These are phyloP conservation scores for Pythium insidiosum DNA, from an alignment of 352 stramenopile genomes.

Conservation along the genomic window DNA sequence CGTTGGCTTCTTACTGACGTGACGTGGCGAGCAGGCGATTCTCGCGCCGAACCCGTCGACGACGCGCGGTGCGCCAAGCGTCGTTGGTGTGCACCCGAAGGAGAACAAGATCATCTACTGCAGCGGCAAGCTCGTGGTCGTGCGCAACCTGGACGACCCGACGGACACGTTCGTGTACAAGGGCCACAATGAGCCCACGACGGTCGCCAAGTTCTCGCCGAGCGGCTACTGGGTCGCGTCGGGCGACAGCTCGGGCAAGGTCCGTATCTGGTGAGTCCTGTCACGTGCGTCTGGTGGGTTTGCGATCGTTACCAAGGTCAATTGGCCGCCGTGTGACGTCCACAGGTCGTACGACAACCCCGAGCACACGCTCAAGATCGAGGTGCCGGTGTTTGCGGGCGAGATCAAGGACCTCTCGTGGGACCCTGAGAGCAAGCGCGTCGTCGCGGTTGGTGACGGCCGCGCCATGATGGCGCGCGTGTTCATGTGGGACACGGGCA, in stretches of 20 bases:
- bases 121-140: constrained; percentile 87
- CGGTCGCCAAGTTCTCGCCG: constrained; percentile 91
- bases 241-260: constrained; percentile 84
- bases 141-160: constrained; percentile 82
- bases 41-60: constrained; percentile 64
- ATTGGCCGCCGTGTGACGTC: background rate
- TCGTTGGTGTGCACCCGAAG: constrained; percentile 75
- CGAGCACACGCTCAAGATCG: constrained; percentile 94
- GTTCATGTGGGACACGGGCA: constrained; percentile 97
- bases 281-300: no score
- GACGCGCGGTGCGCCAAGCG: constrained; percentile 54
- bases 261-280: constrained; percentile 87
- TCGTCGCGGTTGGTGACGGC: constrained; percentile 86
- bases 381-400: constrained; percentile 84
- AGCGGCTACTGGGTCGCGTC: constrained; percentile 93
- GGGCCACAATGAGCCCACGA: constrained; percentile 90
- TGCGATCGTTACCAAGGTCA: no score
- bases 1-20: background rate
- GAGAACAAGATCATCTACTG: constrained; percentile 90
- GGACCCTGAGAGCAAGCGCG: constrained; percentile 94
- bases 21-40: constrained; percentile 23
- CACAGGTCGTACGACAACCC: constrained; percentile 91
- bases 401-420: constrained; percentile 93
- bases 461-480: constrained; percentile 69
- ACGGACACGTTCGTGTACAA: constrained; percentile 92